Conservation (phyloP, 768 basidiomycete genomes). For the Leucocoprinus leucothites region DNA sequence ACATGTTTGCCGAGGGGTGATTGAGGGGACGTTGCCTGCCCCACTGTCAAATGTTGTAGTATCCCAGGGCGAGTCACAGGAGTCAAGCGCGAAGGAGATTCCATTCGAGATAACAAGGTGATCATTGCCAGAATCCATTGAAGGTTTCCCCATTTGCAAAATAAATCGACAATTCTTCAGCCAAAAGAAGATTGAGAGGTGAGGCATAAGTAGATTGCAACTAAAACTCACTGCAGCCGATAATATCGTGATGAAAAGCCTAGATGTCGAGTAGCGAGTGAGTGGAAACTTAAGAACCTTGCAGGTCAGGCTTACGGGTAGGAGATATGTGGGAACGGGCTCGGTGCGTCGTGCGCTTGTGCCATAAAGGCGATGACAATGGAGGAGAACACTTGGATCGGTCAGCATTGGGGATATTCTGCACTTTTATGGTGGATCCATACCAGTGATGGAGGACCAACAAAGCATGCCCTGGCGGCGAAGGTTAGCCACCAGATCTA, state of each 20-base stretch:
- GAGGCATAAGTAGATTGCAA: not conserved
- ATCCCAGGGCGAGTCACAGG: not conserved
- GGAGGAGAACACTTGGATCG: not conserved
- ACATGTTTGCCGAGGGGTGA: too few species aligned
- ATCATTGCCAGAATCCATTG: not conserved
- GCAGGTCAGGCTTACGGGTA: not conserved
- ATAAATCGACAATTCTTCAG: not conserved
- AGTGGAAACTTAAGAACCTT: not conserved
- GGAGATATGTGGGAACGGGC: not conserved
- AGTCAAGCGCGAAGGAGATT: not conserved
- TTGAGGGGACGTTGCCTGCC: too few species aligned
- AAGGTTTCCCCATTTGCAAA: not conserved
- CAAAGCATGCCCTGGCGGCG: not conserved
- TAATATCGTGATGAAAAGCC: not conserved
- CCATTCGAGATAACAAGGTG: not conserved
- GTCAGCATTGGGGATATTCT: too few species aligned
- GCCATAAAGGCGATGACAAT: not conserved
- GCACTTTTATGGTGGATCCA: not conserved
- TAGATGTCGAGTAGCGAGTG: not conserved
- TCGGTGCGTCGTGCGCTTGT: not conserved
- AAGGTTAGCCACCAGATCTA: not conserved
- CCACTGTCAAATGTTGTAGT: too few species aligned
- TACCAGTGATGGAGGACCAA: not conserved
- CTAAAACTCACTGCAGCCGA: not conserved
- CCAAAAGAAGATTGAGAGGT: too few species aligned